phyloP scores from a whole-genome alignment of 768 basidiomycete genomes.

The Tephrocybe rancida region DNA sequence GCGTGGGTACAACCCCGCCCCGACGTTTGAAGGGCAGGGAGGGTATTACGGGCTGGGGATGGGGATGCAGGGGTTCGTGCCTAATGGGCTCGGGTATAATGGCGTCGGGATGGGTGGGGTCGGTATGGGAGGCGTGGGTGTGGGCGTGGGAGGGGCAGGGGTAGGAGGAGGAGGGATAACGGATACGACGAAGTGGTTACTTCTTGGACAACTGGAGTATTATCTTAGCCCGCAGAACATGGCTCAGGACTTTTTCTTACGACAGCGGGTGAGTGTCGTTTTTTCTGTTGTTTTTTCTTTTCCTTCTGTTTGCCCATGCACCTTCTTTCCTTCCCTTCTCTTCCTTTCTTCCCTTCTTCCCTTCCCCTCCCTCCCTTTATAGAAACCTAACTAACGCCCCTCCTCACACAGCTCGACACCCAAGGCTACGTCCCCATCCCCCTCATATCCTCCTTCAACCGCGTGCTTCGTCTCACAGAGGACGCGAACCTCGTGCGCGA shows the following conservation, averaged over 20 bases:
- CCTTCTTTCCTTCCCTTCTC: not conserved
- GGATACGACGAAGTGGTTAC: slow-evolving; percentile 65
- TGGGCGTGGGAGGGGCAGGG: slow-evolving; percentile 5
- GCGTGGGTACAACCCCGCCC: slow-evolving; percentile 31
- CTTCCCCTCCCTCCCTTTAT: not conserved
- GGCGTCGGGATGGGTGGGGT: slow-evolving; percentile 26
- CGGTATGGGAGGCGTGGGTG: slow-evolving; percentile 22
- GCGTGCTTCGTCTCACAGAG: slow-evolving; percentile 68
- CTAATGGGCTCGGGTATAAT: not conserved
- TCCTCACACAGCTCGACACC: slow-evolving; percentile 74
- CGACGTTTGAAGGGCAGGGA: slow-evolving; percentile 21
- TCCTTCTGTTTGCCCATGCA: not conserved
- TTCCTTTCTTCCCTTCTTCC: not conserved
- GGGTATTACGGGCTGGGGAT: too few species aligned
- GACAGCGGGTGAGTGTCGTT: slow-evolving; percentile 61
- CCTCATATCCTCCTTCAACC: slow-evolving; percentile 86
- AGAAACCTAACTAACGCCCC: too few species aligned
- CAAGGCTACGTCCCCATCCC: slow-evolving; percentile 85
- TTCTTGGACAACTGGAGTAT: slow-evolving; percentile 88
- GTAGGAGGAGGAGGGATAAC: not conserved
- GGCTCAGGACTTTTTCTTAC: slow-evolving; percentile 82
- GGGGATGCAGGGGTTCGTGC: slow-evolving; percentile 6
- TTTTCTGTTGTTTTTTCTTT: not conserved
- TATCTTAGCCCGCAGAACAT: slow-evolving; percentile 91
- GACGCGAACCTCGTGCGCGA: slow-evolving; percentile 66